These are phyloP conservation scores for Spergularia bocconei DNA, from an alignment of 148 eudicot genomes.

Conservation along the genomic window DNA sequence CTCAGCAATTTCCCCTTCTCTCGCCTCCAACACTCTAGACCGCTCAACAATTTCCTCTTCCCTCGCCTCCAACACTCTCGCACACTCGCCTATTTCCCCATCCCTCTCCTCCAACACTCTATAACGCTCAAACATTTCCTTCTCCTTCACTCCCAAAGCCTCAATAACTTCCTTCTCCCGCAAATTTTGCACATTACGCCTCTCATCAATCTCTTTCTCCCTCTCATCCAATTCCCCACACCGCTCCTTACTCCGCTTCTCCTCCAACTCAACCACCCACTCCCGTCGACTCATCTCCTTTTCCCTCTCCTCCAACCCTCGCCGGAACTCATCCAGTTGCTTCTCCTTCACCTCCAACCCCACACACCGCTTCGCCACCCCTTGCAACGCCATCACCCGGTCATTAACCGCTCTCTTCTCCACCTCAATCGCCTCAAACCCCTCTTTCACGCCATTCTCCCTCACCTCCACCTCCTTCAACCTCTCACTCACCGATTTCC, in stretches of 20 bases:
- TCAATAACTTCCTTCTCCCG: neutral
- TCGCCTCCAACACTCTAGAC: neutral
- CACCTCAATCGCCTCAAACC: neutral
- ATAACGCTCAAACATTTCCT: neutral
- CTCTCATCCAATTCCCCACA: too few species aligned
- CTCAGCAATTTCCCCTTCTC: neutral
- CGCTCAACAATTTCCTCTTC: neutral
- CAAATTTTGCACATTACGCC: neutral
- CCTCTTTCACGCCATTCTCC: neutral
- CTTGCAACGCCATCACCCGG: too few species aligned
- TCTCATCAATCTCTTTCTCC: neutral
- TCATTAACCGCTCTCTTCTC: too few species aligned
- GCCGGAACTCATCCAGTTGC: too few species aligned
- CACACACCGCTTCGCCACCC: too few species aligned
- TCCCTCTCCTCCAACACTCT: neutral
- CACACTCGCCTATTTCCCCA: neutral
- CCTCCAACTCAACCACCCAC: constrained; percentile 1
- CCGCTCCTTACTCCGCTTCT: neutral
- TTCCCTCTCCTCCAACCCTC: too few species aligned
- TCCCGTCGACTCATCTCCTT: constrained; percentile 6
- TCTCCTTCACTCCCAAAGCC: neutral
- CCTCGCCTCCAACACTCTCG: neutral
- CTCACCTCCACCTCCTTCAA: neutral
- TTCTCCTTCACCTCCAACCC: too few species aligned
- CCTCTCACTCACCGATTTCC: neutral